Evolutionary conservation across 148 eudicot genomes (phyloP).

Genomic region (Vaccinium vitisidaea): DNA sequence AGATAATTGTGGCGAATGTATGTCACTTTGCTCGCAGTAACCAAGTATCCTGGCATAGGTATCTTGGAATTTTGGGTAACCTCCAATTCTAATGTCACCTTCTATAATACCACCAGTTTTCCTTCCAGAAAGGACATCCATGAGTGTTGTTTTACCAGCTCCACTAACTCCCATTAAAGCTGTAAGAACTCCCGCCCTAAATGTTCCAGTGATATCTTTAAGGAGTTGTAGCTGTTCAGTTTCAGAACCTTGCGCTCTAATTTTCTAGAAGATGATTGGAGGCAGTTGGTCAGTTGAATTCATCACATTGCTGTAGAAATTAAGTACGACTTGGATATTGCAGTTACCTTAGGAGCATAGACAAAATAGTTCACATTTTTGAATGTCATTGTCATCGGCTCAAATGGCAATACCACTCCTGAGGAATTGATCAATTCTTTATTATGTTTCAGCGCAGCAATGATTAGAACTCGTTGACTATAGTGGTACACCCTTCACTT

Average conservation of each 20-base stretch:
- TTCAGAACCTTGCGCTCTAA: slow-evolving; percentile 15
- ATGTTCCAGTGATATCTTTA: slow-evolving; percentile 30
- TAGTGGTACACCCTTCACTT: background rate
- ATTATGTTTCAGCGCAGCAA: background rate
- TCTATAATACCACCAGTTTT: slow-evolving; percentile 30
- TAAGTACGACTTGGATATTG: background rate
- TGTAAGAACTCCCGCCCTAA: slow-evolving; percentile 35
- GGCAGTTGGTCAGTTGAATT: background rate
- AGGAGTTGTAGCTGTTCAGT: slow-evolving; percentile 26
- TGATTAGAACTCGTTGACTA: too few species aligned
- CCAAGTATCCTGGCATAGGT: slow-evolving; percentile 37
- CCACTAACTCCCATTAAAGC: slow-evolving; percentile 46
- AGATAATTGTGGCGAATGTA: slow-evolving; percentile 34
- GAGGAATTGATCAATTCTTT: slow-evolving; percentile 4
- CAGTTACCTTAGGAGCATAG: slow-evolving; percentile 31
- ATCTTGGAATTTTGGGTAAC: slow-evolving; percentile 32
- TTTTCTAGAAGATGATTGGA: slow-evolving; percentile 21
- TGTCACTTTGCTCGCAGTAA: slow-evolving; percentile 37
- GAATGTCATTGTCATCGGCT: slow-evolving; percentile 28
- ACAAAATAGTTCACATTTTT: slow-evolving; percentile 33
- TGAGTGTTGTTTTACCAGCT: slow-evolving; percentile 39
- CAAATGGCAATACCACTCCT: slow-evolving; percentile 31
- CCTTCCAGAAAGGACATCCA: slow-evolving; percentile 42
- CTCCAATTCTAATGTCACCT: slow-evolving; percentile 35
- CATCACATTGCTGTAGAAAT: background rate